Percentiles rank a stretch among this genome's conserved stretches.
Conservation (phyloP, 768 basidiomycete species). For the Kwoniella sp. region DNA sequence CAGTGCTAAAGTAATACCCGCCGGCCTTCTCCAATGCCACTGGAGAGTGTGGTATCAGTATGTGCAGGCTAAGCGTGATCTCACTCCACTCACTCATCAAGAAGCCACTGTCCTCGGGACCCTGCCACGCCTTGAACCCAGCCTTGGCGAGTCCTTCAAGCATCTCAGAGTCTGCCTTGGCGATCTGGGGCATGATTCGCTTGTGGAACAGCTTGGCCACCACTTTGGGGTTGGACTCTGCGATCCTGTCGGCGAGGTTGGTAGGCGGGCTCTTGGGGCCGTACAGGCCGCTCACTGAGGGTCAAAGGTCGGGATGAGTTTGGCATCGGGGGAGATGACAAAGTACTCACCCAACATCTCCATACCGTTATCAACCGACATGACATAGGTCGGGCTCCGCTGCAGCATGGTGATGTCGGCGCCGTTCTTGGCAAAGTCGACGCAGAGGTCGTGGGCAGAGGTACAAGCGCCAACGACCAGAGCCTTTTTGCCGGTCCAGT, state of each 20-base stretch:
- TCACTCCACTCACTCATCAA: constrained; percentile 53
- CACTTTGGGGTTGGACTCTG: constrained; percentile 54
- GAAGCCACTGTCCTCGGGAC: constrained; percentile 32
- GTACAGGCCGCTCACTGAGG: constrained; percentile 49
- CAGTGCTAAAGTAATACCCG: constrained; percentile 49
- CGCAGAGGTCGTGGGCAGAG: constrained; percentile 35
- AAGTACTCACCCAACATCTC: constrained; percentile 16
- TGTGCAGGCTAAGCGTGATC: constrained; percentile 11
- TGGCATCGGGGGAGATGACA: background rate
- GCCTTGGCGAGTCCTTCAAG: constrained; percentile 28
- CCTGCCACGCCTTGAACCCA: constrained; percentile 32
- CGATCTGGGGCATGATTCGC: constrained; percentile 54
- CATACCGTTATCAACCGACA: constrained; percentile 37
- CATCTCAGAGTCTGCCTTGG: constrained; percentile 56
- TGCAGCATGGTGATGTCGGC: constrained; percentile 41
- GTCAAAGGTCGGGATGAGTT: background rate
- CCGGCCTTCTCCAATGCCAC: constrained; percentile 43
- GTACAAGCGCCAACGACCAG: constrained; percentile 42
- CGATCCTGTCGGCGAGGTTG: constrained; percentile 57
- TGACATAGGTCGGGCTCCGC: constrained; percentile 39
- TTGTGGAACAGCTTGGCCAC: constrained; percentile 50
- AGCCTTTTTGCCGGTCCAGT: constrained; percentile 41
- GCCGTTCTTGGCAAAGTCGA: constrained; percentile 41
- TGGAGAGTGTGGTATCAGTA: background rate
- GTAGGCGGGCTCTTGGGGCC: constrained; percentile 56